Conservation (phyloP, 139 green algal species). For the Astrephomene gubernaculifera region DNA sequence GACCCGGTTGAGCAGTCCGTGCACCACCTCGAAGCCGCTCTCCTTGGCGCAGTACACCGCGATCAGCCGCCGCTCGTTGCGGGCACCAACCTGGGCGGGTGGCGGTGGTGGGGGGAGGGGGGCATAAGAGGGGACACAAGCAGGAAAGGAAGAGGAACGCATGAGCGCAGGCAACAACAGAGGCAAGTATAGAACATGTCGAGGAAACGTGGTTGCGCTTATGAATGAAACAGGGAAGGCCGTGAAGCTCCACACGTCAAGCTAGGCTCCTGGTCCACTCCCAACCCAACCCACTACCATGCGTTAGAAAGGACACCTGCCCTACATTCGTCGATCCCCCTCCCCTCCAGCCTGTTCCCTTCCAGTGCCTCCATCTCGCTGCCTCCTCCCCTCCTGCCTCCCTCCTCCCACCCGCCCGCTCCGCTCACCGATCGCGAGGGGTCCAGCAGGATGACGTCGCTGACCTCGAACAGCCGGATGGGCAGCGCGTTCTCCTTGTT, state of each 20-base stretch:
- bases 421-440: neutral
- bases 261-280: no score
- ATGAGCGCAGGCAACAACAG: no score
- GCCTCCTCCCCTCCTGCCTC: neutral
- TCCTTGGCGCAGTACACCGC: slow-evolving; percentile 86
- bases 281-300: no score
- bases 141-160: no score
- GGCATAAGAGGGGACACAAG: no score
- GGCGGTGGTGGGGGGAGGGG: neutral
- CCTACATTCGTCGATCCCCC: no score
- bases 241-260: no score
- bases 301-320: no score
- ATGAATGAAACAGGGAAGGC: no score
- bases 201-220: no score
- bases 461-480: slow-evolving; percentile 94
- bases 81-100: slow-evolving; percentile 77
- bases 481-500: slow-evolving; percentile 95
- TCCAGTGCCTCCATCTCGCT: neutral
- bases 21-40: slow-evolving; percentile 92
- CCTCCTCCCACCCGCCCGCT: neutral
- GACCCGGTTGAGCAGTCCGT: slow-evolving; percentile 96
- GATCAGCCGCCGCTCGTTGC: slow-evolving; percentile 91
- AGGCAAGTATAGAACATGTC: no score
- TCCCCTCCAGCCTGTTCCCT: no score
- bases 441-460: slow-evolving; percentile 53